These are phyloP conservation scores for Vitis hybrid DNA, from an alignment of 177 flowering plant species.

Conservation along the genomic window DNA sequence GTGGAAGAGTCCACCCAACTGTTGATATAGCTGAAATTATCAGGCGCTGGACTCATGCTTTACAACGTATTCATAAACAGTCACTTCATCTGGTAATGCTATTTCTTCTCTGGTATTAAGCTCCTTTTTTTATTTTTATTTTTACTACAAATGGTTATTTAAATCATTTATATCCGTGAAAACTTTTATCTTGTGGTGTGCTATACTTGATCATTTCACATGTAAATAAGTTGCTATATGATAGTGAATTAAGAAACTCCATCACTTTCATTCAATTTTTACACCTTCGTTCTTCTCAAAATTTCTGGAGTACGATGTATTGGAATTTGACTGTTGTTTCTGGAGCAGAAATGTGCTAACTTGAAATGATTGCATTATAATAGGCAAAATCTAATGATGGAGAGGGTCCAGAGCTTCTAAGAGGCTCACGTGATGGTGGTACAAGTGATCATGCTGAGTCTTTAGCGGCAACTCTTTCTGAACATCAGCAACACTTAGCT, in stretches of 20 bases:
- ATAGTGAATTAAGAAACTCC: too few relatives aligned
- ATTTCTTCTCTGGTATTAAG: too few relatives aligned
- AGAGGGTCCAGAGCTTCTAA: slow-evolving; percentile 91
- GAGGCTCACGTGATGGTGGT: slow-evolving; percentile 58
- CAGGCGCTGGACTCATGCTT: slow-evolving; percentile 99
- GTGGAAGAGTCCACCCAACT: slow-evolving; percentile 77
- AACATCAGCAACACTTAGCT: slow-evolving; percentile 93
- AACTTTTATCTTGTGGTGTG: not conserved
- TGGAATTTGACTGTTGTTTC: slow-evolving; percentile 7
- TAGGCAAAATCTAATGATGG: slow-evolving; percentile 97
- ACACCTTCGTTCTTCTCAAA: not conserved
- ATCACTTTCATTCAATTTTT: not conserved
- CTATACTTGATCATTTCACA: not conserved
- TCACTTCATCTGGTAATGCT: slow-evolving; percentile 76
- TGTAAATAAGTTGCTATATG: not conserved
- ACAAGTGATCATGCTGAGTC: slow-evolving; percentile 92
- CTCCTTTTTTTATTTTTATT: too few relatives aligned
- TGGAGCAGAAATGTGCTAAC: slow-evolving; percentile 6
- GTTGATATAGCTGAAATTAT: slow-evolving; percentile 97
- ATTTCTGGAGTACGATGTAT: not conserved
- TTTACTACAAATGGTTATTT: too few relatives aligned
- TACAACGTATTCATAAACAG: slow-evolving; percentile 97
- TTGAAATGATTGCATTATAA: slow-evolving; percentile 22
- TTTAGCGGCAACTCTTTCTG: slow-evolving; percentile 81
- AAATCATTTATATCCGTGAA: too few relatives aligned